Evolutionary conservation across 2,329 filamentous ascomycete species (phyloP).

Genomic region (Simplicillium aogashimaense): DNA sequence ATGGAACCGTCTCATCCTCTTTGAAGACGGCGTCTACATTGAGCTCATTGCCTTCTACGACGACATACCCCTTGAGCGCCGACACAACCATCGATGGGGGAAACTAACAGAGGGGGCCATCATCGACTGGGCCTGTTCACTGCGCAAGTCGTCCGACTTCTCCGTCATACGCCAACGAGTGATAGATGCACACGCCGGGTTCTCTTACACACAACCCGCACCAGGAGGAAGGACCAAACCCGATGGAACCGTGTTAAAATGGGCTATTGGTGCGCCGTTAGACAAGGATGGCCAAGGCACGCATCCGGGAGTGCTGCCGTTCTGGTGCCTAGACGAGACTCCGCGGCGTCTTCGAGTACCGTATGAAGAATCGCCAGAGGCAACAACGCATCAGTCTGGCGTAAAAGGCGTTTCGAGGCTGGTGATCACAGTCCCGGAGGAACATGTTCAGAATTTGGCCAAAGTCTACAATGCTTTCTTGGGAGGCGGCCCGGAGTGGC

Average conservation of each 20-base stretch:
- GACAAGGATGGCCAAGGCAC: conserved; percentile 12
- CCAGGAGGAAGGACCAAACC: conserved; percentile 42
- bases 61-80: conserved; percentile 24
- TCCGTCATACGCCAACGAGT: conserved; percentile 25
- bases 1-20: conserved; percentile 52
- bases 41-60: conserved; percentile 55
- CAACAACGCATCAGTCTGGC: conserved; percentile 36
- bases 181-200: conserved; percentile 16
- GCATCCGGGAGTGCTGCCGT: conserved; percentile 44
- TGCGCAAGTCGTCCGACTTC: conserved; percentile 25
- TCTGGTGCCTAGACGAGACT: conserved; percentile 58
- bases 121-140: conserved; percentile 52
- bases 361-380: conserved; percentile 12
- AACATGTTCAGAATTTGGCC: conserved; percentile 9
- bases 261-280: conserved; percentile 42
- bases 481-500: conserved; percentile 1
- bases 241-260: conserved; percentile 47
- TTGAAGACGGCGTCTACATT: conserved; percentile 55
- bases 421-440: conserved; percentile 20
- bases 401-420: conserved; percentile 40
- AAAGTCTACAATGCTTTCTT: conserved; percentile 17
- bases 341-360: conserved; percentile 46
- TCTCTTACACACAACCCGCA: conserved; percentile 37
- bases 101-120: conserved; percentile 33
- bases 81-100: conserved; percentile 49